A percentile compares a stretch with the other conserved stretches of the same genome.
Evolutionary conservation across 371 early-diverging fungal species (phyloP).

Genomic region (Actinomortierella ambigua): DNA sequence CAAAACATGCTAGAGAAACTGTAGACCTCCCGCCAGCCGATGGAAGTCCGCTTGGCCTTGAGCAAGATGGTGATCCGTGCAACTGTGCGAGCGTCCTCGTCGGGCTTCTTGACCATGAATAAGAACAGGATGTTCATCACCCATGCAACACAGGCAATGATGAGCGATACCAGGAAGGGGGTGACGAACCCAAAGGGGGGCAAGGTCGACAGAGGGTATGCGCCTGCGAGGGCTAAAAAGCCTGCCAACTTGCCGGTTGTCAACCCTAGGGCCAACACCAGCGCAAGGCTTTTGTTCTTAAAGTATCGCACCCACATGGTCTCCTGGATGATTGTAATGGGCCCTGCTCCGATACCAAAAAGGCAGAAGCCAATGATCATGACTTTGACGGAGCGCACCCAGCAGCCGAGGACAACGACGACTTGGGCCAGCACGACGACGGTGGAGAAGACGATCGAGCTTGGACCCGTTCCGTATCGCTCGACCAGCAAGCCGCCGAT

Average conservation of each 20-base stretch:
- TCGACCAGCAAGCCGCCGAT: constrained; percentile 47
- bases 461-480: constrained; percentile 47
- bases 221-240: constrained; percentile 26
- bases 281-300: constrained; percentile 36
- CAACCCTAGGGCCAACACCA: constrained; percentile 46
- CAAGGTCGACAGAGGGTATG: constrained; percentile 26
- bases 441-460: constrained; percentile 46
- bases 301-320: constrained; percentile 50
- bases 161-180: constrained; percentile 30
- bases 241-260: constrained; percentile 47
- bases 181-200: constrained; percentile 41
- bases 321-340: constrained; percentile 49
- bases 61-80: constrained; percentile 44
- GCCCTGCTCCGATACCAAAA: constrained; percentile 50
- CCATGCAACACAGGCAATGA: constrained; percentile 32
- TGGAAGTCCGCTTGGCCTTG: constrained; percentile 29
- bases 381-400: constrained; percentile 36
- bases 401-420: constrained; percentile 41
- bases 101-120: constrained; percentile 32
- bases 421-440: constrained; percentile 41
- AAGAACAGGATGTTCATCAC: constrained; percentile 39
- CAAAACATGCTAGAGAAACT: constrained; percentile 44
- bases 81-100: constrained; percentile 34
- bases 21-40: constrained; percentile 42
- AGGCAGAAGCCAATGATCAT: constrained; percentile 47